phyloP scores from a whole-genome alignment of 306 rosid species.

The Cucumis hystrix region DNA sequence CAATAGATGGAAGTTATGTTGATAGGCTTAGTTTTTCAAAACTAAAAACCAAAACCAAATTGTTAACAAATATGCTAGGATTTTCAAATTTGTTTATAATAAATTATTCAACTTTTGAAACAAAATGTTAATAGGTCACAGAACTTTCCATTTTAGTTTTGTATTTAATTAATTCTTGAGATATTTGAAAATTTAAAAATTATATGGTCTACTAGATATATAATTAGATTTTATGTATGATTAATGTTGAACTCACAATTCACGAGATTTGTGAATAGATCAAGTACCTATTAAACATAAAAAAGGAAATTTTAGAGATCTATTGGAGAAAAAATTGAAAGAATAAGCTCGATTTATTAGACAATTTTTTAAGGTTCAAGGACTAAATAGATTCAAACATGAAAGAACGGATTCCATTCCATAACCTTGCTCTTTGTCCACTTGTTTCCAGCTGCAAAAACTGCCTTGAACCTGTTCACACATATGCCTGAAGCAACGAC shows the following conservation, averaged over 20 bases:
- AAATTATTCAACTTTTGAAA: no score
- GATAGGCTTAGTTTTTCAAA: no score
- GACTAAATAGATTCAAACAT: neutral
- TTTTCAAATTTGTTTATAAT: no score
- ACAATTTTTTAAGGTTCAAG: neutral
- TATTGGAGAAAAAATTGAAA: neutral
- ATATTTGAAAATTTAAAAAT: no score
- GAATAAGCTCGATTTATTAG: no score
- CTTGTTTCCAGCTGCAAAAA: slow-evolving; percentile 56
- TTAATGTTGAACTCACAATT: neutral
- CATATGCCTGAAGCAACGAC: slow-evolving; percentile 74
- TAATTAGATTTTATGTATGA: neutral
- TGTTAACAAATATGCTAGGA: no score
- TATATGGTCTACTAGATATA: neutral
- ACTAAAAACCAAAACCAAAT: no score
- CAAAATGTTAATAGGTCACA: no score
- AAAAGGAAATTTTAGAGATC: no score
- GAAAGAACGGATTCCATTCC: neutral
- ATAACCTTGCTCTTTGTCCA: neutral
- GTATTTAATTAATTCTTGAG: neutral
- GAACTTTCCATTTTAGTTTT: neutral
- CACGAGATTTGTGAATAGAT: neutral
- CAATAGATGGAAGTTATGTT: no score
- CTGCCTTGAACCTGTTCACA: slow-evolving; percentile 86
- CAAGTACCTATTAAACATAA: no score